Evolutionary conservation across 129 eudicot species (phyloP).

Genomic region (Centaurea solstitialis): DNA sequence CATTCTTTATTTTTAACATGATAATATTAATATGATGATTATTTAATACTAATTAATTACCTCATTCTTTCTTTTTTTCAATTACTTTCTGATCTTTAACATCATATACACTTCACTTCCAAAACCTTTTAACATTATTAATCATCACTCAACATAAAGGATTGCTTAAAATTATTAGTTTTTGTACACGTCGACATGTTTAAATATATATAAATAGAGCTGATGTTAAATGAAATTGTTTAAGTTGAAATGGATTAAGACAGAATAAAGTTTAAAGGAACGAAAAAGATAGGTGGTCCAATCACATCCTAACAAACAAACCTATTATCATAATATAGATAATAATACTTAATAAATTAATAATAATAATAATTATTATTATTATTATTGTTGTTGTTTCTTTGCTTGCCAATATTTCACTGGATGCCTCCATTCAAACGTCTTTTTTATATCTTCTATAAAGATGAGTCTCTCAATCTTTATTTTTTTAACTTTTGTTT

Average conservation of each 20-base stretch:
- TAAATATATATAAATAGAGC: neutral
- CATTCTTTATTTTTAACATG: too few species aligned
- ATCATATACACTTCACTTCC: too few species aligned
- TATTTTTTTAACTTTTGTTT: neutral
- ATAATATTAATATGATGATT: too few species aligned
- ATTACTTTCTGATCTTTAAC: neutral
- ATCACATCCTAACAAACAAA: constrained; percentile 21
- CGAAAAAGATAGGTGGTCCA: constrained; percentile 19
- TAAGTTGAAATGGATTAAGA: neutral
- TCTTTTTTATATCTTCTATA: too few species aligned
- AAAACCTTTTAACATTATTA: too few species aligned
- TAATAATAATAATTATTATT: too few species aligned
- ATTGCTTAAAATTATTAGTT: neutral
- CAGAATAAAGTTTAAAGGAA: constrained; percentile 11
- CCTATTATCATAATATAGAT: neutral
- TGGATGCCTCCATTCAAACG: neutral
- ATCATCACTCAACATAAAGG: neutral
- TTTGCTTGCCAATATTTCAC: constrained; percentile 18
- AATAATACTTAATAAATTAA: too few species aligned
- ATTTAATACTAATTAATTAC: too few species aligned
- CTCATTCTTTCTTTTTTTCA: neutral
- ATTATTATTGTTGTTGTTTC: neutral
- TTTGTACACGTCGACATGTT: neutral
- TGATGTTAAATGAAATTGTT: neutral
- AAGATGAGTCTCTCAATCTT: too few species aligned